phyloP scores from a whole-genome alignment of 2,329 filamentous ascomycete genomes.

The Xylariaceae sp. region DNA sequence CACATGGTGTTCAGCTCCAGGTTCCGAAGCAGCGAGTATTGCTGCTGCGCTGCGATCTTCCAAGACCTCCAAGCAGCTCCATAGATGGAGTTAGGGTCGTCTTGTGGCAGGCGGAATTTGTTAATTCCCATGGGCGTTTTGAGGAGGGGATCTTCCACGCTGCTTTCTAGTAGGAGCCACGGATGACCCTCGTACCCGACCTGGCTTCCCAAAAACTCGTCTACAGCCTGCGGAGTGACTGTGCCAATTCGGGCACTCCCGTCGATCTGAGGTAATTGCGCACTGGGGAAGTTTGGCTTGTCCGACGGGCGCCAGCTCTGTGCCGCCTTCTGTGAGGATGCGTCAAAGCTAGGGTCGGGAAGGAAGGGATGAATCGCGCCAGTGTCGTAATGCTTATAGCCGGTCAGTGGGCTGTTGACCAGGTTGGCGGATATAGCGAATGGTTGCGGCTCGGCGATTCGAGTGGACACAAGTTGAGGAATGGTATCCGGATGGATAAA shows the following conservation, averaged over 20 bases:
- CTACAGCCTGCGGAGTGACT: conserved; percentile 15
- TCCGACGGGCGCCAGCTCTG: conserved; percentile 38
- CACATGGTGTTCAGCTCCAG: conserved; percentile 42
- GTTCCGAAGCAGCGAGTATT: conserved; percentile 47
- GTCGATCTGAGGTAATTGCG: conserved; percentile 16
- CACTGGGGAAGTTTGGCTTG: conserved; percentile 16
- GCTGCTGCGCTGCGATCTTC: conserved; percentile 46
- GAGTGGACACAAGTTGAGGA: conserved; percentile 49
- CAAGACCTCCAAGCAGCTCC: conserved; percentile 44
- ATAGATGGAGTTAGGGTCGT: conserved; percentile 24
- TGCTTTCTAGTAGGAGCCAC: conserved; percentile 45
- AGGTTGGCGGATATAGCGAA: conserved; percentile 53
- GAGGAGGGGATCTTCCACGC: conserved; percentile 32
- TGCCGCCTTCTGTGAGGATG: conserved; percentile 21
- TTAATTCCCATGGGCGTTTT: conserved; percentile 47
- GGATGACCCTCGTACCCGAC: conserved; percentile 41
- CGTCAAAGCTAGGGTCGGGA: conserved; percentile 38
- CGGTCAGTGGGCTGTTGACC: conserved; percentile 51
- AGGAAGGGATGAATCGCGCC: conserved; percentile 51
- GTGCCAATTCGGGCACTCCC: conserved; percentile 8
- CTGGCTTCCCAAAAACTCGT: conserved; percentile 27
- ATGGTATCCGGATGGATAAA: conserved; percentile 39
- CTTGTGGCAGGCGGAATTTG: conserved; percentile 16
- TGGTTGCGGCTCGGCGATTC: conserved; percentile 46
- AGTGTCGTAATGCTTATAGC: conserved; percentile 50